phyloP scores from a whole-genome alignment of 2,329 filamentous ascomycete genomes.

The Calycina marina region DNA sequence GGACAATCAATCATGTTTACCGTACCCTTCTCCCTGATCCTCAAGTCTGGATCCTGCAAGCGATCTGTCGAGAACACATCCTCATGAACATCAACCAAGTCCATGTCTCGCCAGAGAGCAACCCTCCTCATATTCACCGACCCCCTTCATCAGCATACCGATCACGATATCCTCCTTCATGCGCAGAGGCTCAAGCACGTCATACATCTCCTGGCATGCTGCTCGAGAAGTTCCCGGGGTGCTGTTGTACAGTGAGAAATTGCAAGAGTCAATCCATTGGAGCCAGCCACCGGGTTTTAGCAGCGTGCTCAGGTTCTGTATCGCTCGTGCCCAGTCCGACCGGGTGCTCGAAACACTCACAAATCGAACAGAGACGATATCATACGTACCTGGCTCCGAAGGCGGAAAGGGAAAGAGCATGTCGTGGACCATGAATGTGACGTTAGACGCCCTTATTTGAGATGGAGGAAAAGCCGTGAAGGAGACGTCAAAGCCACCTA shows the following conservation, averaged over 20 bases:
- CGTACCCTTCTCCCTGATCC: constrained; percentile 4
- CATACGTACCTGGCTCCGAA: constrained; percentile 13
- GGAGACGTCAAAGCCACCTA: constrained; percentile 16
- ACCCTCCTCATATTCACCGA: constrained; percentile 3
- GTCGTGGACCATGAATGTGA: constrained; percentile 14
- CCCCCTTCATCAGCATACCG: constrained; percentile 5
- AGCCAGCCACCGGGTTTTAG: constrained; percentile 7
- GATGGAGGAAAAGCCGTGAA: constrained; percentile 11
- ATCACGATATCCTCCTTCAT: constrained; percentile 5
- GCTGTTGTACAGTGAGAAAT: constrained; percentile 5
- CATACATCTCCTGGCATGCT: constrained; percentile 6
- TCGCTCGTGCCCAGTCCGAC: constrained; percentile 3
- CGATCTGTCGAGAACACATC: constrained; percentile 8
- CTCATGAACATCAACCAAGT: constrained; percentile 5
- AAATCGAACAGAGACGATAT: constrained; percentile 18
- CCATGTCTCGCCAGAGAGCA: constrained; percentile 1
- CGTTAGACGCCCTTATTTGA: constrained; percentile 10
- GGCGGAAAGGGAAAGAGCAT: constrained; percentile 13
- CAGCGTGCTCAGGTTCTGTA: constrained; percentile 2
- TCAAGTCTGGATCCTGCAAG: constrained; percentile 1
- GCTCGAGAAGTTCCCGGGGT: constrained; percentile 2
- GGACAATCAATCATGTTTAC: constrained; percentile 6
- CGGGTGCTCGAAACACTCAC: constrained; percentile 12
- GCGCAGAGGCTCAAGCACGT: constrained; percentile 3
- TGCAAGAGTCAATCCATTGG: constrained; percentile 9